A percentile compares a stretch with the other conserved stretches of the same genome.
phyloP scores from a whole-genome alignment of 192 early-diverging fungal species.

The Entomortierella beljakovae region DNA sequence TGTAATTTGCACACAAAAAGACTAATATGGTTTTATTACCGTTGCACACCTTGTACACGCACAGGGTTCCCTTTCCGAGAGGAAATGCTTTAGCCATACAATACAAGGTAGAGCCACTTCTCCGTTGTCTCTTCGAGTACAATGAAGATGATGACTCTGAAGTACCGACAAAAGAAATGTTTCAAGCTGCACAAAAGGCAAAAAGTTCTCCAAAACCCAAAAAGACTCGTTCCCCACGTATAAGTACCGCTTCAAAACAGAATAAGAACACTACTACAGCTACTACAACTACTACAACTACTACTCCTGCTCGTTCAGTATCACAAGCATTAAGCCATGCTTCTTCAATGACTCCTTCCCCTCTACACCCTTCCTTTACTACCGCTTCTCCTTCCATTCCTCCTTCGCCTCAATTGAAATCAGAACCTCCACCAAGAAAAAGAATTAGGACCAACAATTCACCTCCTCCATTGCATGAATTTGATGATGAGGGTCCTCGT shows the following conservation, averaged over 20 bases:
- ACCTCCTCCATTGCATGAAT: slow-evolving; percentile 31
- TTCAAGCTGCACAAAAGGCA: slow-evolving; percentile 37
- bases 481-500: slow-evolving; percentile 28
- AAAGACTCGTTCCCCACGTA: slow-evolving; percentile 13
- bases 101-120: slow-evolving; percentile 77
- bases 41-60: not conserved
- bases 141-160: slow-evolving; percentile 55
- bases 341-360: slow-evolving; percentile 42
- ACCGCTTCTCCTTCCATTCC: slow-evolving; percentile 41
- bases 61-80: slow-evolving; percentile 88
- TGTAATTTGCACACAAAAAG: no score
- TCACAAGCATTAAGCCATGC: slow-evolving; percentile 17
- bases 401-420: slow-evolving; percentile 39
- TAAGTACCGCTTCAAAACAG: slow-evolving; percentile 20
- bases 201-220: slow-evolving; percentile 15
- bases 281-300: slow-evolving; percentile 20
- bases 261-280: slow-evolving; percentile 21
- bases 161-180: slow-evolving; percentile 62
- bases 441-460: slow-evolving; percentile 36
- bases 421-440: slow-evolving; percentile 40
- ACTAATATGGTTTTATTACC: no score
- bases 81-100: slow-evolving; percentile 86
- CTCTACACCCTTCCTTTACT: slow-evolving; percentile 44
- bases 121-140: slow-evolving; percentile 88
- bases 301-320: slow-evolving; percentile 11